Evolutionary conservation across 768 basidiomycete genomes (phyloP).

Genomic region (Pisolithus tinctorius): DNA sequence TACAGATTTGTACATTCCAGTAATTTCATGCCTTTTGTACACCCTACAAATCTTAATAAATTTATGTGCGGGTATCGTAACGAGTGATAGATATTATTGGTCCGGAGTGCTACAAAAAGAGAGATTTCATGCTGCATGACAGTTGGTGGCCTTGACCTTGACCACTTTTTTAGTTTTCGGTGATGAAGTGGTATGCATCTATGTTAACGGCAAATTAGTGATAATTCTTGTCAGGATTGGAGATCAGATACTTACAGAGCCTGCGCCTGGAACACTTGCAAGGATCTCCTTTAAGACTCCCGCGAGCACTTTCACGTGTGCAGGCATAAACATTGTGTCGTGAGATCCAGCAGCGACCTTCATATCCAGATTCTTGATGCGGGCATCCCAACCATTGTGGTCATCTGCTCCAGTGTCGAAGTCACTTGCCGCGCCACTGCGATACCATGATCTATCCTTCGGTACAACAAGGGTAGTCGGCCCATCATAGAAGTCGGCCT

Average conservation of each 20-base stretch:
- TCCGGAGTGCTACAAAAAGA: too few species aligned
- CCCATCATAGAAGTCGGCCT: conserved; percentile 20
- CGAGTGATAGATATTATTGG: too few species aligned
- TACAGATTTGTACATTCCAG: too few species aligned
- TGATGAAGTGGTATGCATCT: too few species aligned
- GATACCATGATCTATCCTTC: conserved; percentile 27
- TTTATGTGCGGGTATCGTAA: too few species aligned
- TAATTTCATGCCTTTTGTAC: too few species aligned
- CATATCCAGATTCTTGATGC: conserved; percentile 21
- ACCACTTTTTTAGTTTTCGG: not conserved
- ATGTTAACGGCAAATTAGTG: not conserved
- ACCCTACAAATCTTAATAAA: too few species aligned
- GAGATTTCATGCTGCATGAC: too few species aligned
- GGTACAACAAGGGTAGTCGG: conserved; percentile 22
- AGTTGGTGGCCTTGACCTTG: not conserved
- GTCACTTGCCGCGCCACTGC: conserved; percentile 21
- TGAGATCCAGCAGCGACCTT: conserved; percentile 21
- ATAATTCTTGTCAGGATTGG: not conserved
- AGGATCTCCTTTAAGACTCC: conserved; percentile 16
- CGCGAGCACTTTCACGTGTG: conserved; percentile 25
- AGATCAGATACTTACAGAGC: not conserved
- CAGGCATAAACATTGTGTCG: conserved; percentile 28
- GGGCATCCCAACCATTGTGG: conserved; percentile 25
- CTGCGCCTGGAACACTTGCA: not conserved
- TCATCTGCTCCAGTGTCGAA: conserved; percentile 26